Conservation (phyloP, 2,329 filamentous ascomycete species). For the Lachnellula hyalina region DNA sequence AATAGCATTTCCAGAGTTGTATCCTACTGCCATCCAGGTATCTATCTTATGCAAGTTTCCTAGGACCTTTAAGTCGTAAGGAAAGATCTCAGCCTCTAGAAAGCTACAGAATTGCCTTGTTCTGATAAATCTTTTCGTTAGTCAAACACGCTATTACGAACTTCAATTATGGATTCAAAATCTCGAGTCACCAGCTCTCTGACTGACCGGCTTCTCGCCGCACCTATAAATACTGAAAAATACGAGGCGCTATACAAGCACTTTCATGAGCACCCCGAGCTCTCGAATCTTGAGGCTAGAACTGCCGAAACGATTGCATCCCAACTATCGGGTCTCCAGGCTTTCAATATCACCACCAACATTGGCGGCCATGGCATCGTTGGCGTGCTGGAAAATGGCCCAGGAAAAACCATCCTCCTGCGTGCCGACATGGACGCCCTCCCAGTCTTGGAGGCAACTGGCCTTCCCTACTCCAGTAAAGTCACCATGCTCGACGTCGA, state of each 20-base stretch:
- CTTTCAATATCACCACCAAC: conserved; percentile 39
- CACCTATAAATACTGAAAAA: neutral
- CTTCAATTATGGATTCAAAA: too few relatives aligned
- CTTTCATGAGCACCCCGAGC: conserved; percentile 29
- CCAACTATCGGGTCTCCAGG: conserved; percentile 30
- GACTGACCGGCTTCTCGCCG: neutral
- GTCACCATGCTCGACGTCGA: conserved; percentile 29
- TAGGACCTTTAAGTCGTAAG: too few relatives aligned
- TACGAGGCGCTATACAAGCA: conserved; percentile 1
- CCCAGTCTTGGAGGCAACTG: conserved; percentile 50
- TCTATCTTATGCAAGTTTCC: too few relatives aligned
- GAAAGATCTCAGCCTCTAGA: too few relatives aligned
- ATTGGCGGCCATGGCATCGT: conserved; percentile 56
- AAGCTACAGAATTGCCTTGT: too few relatives aligned
- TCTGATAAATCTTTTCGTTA: too few relatives aligned
- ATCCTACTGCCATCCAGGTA: too few relatives aligned
- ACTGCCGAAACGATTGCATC: conserved; percentile 43
- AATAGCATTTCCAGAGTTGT: too few relatives aligned
- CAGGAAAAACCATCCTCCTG: conserved; percentile 49
- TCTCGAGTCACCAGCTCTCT: too few relatives aligned
- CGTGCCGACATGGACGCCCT: conserved; percentile 59
- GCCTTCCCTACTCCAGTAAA: conserved; percentile 49
- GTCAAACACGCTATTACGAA: too few relatives aligned
- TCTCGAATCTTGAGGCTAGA: conserved; percentile 49
- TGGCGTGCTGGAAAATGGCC: conserved; percentile 49